phyloP scores from a whole-genome alignment of 1,284 basidiomycete species.

The Rhodotorula sp. region DNA sequence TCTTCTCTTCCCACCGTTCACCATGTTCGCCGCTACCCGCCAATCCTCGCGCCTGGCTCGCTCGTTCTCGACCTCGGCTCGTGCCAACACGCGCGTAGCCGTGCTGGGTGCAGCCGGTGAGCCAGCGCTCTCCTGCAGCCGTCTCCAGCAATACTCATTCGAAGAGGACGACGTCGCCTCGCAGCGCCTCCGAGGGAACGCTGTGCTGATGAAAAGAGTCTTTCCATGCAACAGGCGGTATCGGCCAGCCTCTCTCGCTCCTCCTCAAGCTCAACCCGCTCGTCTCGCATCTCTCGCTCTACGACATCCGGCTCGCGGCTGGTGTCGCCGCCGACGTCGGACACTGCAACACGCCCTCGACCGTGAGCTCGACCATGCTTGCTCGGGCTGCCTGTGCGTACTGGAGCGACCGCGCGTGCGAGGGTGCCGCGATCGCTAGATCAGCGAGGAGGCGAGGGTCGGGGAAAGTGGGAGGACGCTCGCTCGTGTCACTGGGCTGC shows the following conservation, averaged over 20 bases:
- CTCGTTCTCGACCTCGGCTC: constrained; percentile 73
- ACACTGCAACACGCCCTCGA: constrained; percentile 86
- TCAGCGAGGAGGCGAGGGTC: not conserved
- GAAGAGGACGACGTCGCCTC: too few species aligned
- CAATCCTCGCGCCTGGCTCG: constrained; percentile 50
- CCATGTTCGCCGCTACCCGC: not conserved
- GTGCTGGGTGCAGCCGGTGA: constrained; percentile 82
- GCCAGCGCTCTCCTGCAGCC: constrained; percentile 23
- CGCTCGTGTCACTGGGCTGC: too few species aligned
- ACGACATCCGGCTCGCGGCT: constrained; percentile 88
- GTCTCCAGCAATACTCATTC: too few species aligned
- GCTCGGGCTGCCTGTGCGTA: not conserved
- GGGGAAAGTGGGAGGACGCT: too few species aligned
- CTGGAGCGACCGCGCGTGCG: not conserved
- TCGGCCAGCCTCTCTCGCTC: constrained; percentile 70
- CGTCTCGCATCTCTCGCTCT: constrained; percentile 64
- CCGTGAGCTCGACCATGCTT: constrained; percentile 47
- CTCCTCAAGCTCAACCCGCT: constrained; percentile 82
- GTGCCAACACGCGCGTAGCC: constrained; percentile 74
- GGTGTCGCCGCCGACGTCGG: constrained; percentile 90
- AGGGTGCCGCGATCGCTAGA: not conserved
- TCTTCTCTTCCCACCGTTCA: not conserved
- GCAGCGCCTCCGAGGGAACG: too few species aligned
- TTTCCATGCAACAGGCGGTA: not conserved
- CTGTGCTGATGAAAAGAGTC: not conserved